These are phyloP conservation scores for Hylodesmum podocarpum DNA, from an alignment of 306 rosid genomes.

Conservation along the genomic window DNA sequence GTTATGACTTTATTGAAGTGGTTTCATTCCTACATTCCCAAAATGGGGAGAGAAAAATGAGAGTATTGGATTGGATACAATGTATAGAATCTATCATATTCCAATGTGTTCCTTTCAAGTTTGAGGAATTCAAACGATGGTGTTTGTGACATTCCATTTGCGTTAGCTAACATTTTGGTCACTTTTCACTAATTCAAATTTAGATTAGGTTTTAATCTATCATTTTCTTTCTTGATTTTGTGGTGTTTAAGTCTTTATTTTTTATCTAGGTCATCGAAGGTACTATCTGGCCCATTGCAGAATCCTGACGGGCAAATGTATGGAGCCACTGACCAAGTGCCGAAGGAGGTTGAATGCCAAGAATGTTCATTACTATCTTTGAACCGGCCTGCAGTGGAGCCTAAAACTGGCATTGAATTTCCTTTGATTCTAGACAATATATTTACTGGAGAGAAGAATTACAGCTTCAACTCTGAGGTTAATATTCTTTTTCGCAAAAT, in stretches of 20 bases:
- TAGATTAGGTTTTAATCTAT: background rate
- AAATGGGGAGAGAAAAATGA: background rate
- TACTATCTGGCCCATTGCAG: conserved; percentile 55
- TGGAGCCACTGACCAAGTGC: conserved; percentile 49
- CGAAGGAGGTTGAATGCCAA: conserved; percentile 57
- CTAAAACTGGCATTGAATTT: conserved; percentile 91
- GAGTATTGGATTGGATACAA: background rate
- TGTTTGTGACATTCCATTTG: background rate
- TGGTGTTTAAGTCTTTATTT: conserved; percentile 1
- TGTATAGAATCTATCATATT: background rate
- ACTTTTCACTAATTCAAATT: background rate
- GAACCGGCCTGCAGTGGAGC: conserved; percentile 69
- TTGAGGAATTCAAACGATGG: background rate
- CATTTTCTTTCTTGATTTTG: background rate
- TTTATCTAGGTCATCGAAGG: conserved; percentile 67
- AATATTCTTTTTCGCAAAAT: conserved; percentile 16
- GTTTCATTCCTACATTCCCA: background rate
- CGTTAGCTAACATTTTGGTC: background rate
- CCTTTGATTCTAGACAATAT: conserved; percentile 62
- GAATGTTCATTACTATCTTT: conserved; percentile 51
- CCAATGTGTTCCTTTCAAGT: background rate
- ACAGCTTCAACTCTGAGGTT: conserved; percentile 73
- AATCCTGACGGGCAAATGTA: conserved; percentile 48
- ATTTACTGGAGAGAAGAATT: conserved; percentile 47
- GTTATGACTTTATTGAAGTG: background rate